Evolutionary conservation across 768 basidiomycete species (phyloP).

Genomic region (Clitopilus hobsonii): DNA sequence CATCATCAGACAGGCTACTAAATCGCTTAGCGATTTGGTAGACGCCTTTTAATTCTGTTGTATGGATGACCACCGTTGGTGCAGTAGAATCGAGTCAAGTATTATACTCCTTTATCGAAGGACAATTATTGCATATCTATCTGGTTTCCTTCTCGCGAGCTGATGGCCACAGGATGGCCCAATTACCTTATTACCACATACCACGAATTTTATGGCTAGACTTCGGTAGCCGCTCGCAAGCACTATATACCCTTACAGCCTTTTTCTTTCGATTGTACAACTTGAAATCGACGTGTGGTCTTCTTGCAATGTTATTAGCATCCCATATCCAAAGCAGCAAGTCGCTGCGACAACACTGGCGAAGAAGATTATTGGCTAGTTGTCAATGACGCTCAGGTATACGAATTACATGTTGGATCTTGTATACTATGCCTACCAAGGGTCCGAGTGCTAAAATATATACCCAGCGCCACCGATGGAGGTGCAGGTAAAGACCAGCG

Average conservation of each 20-base stretch:
- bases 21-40: not conserved
- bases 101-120: not conserved
- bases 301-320: no score
- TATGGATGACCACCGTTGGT: not conserved
- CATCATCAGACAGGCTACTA: slow-evolving; percentile 51
- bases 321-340: no score
- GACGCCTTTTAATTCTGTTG: not conserved
- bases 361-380: no score
- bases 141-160: not conserved
- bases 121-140: not conserved
- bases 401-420: slow-evolving; percentile 11
- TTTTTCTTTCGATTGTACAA: not conserved
- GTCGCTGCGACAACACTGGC: no score
- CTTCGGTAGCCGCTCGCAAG: not conserved
- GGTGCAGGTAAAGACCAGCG: slow-evolving; percentile 8
- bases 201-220: not conserved
- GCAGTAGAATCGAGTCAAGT: not conserved
- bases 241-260: not conserved
- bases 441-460: slow-evolving; percentile 26
- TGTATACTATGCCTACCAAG: slow-evolving; percentile 20
- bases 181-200: not conserved
- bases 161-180: not conserved
- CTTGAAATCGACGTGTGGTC: not conserved
- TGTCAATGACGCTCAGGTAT: not conserved
- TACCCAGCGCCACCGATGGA: slow-evolving; percentile 31